These are phyloP conservation scores for Setomelanomma holmii DNA, from an alignment of 2,329 filamentous ascomycete species.

Conservation along the genomic window DNA sequence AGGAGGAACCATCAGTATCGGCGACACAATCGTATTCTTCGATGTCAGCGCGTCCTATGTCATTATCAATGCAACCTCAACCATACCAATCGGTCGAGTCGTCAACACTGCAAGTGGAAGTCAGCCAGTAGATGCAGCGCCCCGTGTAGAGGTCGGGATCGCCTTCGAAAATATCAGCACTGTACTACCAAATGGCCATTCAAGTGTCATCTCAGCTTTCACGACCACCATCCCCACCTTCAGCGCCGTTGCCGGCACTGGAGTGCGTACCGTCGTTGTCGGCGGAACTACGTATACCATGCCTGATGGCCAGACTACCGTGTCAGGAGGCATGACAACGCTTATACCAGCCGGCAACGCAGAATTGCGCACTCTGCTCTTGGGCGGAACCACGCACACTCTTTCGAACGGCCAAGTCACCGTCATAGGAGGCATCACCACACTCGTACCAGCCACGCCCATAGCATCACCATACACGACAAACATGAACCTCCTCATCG, in stretches of 20 bases:
- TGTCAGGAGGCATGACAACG: too few relatives aligned
- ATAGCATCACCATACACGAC: neutral
- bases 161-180: neutral
- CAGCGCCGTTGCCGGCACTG: neutral
- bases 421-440: neutral
- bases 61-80: neutral
- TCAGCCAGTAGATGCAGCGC: neutral
- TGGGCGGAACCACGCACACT: too few relatives aligned
- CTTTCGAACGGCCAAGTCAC: too few relatives aligned
- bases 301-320: neutral
- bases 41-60: neutral
- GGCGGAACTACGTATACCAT: neutral
- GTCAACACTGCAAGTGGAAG: neutral
- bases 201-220: neutral
- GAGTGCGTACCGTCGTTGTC: neutral
- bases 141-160: neutral
- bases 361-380: too few relatives aligned
- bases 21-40: neutral
- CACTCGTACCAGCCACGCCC: neutral
- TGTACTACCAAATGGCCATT: neutral
- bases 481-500: neutral
- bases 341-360: too few relatives aligned
- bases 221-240: neutral
- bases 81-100: neutral
- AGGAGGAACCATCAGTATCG: neutral